These are phyloP conservation scores for Singerocomus rubriflavus DNA, from an alignment of 1,284 basidiomycete species.

Conservation along the genomic window DNA sequence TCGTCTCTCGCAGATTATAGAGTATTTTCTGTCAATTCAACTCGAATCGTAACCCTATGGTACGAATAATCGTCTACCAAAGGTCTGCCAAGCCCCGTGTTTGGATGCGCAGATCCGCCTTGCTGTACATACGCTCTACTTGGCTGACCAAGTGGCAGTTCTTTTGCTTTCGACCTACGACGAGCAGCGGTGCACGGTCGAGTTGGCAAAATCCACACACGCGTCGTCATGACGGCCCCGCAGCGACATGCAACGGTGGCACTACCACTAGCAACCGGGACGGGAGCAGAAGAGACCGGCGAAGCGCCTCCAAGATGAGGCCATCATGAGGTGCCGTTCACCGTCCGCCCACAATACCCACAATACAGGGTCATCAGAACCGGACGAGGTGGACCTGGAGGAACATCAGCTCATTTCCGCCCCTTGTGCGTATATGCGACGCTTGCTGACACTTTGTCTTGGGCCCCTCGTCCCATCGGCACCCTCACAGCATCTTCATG, in stretches of 20 bases:
- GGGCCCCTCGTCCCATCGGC: too few species aligned
- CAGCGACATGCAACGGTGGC: background rate
- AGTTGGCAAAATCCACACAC: background rate
- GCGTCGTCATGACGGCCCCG: background rate
- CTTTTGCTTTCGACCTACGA: too few species aligned
- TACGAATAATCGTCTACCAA: too few species aligned
- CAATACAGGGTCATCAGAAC: too few species aligned
- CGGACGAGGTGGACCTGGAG: slow-evolving; percentile 9
- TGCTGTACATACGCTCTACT: too few species aligned
- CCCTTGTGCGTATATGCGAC: rapidly evolving
- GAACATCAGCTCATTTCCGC: slow-evolving; percentile 13
- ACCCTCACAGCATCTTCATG: slow-evolving; percentile 51
- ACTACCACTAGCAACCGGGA: background rate
- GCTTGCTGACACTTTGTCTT: slow-evolving; percentile 1
- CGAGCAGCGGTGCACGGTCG: slow-evolving; percentile 8
- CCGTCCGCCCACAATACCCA: too few species aligned
- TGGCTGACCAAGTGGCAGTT: too few species aligned
- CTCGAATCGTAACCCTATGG: background rate
- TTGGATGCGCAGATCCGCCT: background rate
- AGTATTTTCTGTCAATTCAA: background rate
- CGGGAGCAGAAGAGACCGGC: background rate
- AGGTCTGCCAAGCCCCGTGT: too few species aligned
- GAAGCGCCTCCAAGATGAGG: background rate
- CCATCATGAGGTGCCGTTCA: background rate
- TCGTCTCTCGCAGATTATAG: slow-evolving; percentile 12